Percentiles rank a stretch among this genome's conserved stretches.
These are phyloP conservation scores for Multifurca ochricompacta DNA, from an alignment of 768 basidiomycete genomes.

Conservation along the genomic window DNA sequence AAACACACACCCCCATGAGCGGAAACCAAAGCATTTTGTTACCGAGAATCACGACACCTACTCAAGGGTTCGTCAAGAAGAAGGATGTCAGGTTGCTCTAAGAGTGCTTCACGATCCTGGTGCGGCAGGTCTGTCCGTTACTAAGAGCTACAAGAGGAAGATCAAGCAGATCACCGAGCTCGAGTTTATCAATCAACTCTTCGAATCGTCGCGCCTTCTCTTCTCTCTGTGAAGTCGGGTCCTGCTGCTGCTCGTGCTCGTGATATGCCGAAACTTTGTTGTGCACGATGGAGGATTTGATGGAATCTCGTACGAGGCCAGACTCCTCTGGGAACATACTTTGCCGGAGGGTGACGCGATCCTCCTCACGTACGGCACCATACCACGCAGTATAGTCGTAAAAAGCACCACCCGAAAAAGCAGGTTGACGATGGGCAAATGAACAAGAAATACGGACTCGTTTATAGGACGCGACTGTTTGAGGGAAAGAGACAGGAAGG, in stretches of 20 bases:
- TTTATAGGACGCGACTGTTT: conserved; percentile 34
- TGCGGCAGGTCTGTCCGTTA: conserved; percentile 87
- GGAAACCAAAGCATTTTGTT: neutral
- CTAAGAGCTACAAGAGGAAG: conserved; percentile 78
- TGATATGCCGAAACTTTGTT: neutral
- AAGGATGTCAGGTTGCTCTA: conserved; percentile 63
- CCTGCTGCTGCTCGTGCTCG: conserved; percentile 20
- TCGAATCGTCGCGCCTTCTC: conserved; percentile 36
- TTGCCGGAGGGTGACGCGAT: conserved; percentile 66
- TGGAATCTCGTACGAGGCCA: conserved; percentile 6
- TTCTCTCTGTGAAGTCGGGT: conserved; percentile 16
- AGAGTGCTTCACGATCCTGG: conserved; percentile 73
- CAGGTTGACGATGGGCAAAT: conserved; percentile 53
- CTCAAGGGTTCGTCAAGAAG: conserved; percentile 91
- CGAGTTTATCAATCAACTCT: conserved; percentile 46
- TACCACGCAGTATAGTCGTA: conserved; percentile 92
- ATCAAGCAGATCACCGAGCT: conserved; percentile 57
- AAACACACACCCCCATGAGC: too few relatives aligned
- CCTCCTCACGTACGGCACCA: conserved; percentile 80
- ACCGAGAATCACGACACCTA: conserved; percentile 29
- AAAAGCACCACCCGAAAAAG: conserved; percentile 64
- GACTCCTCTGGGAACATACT: conserved; percentile 40
- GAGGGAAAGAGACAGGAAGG: conserved; percentile 66
- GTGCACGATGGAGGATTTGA: conserved; percentile 6
- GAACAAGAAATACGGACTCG: conserved; percentile 50